Evolutionary conservation across 2,329 filamentous ascomycete species (phyloP).

Genomic region (Sordariomycetes sp.): DNA sequence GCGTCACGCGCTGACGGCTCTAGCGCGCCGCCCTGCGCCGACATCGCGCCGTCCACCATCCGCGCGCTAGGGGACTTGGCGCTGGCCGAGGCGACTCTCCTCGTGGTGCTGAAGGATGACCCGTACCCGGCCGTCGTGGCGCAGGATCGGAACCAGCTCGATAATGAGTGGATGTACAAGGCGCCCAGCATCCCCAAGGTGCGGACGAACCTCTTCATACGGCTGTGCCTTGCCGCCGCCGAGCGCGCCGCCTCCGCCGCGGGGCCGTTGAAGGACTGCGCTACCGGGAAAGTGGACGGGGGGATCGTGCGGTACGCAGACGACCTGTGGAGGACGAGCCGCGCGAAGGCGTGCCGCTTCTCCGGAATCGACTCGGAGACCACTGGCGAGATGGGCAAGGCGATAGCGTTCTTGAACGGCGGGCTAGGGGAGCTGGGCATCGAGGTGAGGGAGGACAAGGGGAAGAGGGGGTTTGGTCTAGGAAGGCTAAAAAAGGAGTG

Average conservation of each 20-base stretch:
- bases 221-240: conserved; percentile 76
- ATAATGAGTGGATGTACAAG: conserved; percentile 95
- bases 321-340: conserved; percentile 62
- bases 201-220: conserved; percentile 75
- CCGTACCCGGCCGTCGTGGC: conserved; percentile 78
- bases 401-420: conserved; percentile 76
- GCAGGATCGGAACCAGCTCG: conserved; percentile 70
- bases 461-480: conserved; percentile 40
- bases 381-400: conserved; percentile 69
- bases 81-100: conserved; percentile 77
- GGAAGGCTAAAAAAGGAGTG: conserved; percentile 62
- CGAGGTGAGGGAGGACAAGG: conserved; percentile 26
- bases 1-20: conserved; percentile 34
- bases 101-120: conserved; percentile 89
- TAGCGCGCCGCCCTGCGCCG: conserved; percentile 30
- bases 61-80: conserved; percentile 55
- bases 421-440: conserved; percentile 67
- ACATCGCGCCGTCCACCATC: conserved; percentile 41
- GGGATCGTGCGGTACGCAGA: conserved; percentile 63
- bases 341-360: conserved; percentile 81
- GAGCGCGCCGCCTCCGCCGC: conserved; percentile 74
- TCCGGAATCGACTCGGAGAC: conserved; percentile 84
- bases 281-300: conserved; percentile 44
- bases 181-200: conserved; percentile 81
- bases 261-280: conserved; percentile 32